A percentile compares a stretch with the other conserved stretches of the same genome.
Conservation (phyloP, 2,329 filamentous ascomycete genomes). For the Neofusicoccum kwambonambiense region DNA sequence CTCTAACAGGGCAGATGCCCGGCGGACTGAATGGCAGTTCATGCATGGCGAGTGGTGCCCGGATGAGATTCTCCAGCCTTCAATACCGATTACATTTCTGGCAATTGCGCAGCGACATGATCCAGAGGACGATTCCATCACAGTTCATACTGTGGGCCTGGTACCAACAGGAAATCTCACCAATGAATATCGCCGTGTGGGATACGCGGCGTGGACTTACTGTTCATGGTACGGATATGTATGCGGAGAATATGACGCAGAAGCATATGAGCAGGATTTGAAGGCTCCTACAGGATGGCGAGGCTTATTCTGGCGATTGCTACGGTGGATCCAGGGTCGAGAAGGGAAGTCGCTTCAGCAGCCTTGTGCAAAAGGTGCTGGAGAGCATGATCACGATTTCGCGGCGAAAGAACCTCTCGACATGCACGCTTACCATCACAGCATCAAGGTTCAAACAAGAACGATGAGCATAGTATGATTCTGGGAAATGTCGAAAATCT, state of each 20-base stretch:
- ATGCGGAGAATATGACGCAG: conserved; percentile 5
- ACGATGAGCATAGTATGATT: no score
- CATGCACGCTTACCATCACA: no score
- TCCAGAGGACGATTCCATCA: conserved; percentile 18
- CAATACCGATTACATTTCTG: conserved; percentile 24
- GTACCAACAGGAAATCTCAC: neutral
- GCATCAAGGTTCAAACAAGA: no score
- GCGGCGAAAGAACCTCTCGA: no score
- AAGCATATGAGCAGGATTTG: neutral
- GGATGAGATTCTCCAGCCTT: conserved; percentile 25
- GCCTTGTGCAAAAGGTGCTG: no score
- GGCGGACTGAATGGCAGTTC: conserved; percentile 19
- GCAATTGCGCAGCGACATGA: conserved; percentile 23
- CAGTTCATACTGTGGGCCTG: neutral
- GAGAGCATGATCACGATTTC: no score
- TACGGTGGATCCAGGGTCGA: neutral
- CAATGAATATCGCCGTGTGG: conserved; percentile 24
- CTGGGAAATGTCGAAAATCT: no score
- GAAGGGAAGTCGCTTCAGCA: no score
- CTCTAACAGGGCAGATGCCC: neutral
- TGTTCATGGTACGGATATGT: conserved; percentile 25
- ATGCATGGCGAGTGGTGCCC: conserved; percentile 25
- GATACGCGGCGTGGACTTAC: conserved; percentile 24
- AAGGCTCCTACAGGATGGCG: no score
- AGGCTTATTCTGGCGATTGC: neutral